Conservation (phyloP, 345 rosid genomes). For the Mangifera indica region DNA sequence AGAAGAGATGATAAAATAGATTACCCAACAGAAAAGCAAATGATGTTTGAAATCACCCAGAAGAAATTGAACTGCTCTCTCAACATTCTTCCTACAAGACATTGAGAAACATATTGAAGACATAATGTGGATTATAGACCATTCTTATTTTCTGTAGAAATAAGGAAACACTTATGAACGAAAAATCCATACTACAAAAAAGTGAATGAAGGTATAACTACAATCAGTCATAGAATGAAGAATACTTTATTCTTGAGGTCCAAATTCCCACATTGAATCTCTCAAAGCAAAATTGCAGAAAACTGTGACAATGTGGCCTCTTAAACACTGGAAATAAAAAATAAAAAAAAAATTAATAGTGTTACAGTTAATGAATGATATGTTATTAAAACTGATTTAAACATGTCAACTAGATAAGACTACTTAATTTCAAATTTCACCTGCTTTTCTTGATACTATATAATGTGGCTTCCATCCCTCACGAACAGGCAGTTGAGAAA, state of each 20-base stretch:
- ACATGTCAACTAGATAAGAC: background rate
- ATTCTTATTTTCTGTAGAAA: background rate
- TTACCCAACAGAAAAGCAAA: constrained; percentile 65
- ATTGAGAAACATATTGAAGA: constrained; percentile 9
- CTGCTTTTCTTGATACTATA: constrained; percentile 46
- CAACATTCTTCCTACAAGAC: constrained; percentile 48
- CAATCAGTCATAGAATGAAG: constrained; percentile 12
- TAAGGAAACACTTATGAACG: background rate
- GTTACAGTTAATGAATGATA: constrained; percentile 6
- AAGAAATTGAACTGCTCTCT: constrained; percentile 32
- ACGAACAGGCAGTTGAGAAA: constrained; percentile 31
- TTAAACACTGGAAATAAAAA: constrained; percentile 48
- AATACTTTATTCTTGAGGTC: constrained; percentile 77
- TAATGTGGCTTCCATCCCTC: constrained; percentile 37
- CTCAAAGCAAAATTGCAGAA: constrained; percentile 75
- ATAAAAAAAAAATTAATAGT: constrained; percentile 9
- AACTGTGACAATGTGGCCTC: constrained; percentile 67
- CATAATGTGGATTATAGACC: constrained; percentile 1
- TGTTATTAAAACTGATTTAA: background rate
- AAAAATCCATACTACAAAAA: constrained; percentile 11
- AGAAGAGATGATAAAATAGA: constrained; percentile 14
- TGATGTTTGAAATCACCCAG: constrained; percentile 36
- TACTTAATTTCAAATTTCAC: constrained; percentile 33
- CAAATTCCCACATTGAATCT: constrained; percentile 81
- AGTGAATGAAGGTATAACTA: constrained; percentile 7